These are phyloP conservation scores for Botrytis hyacinthi DNA, from an alignment of 2,329 filamentous ascomycete genomes.

Conservation along the genomic window DNA sequence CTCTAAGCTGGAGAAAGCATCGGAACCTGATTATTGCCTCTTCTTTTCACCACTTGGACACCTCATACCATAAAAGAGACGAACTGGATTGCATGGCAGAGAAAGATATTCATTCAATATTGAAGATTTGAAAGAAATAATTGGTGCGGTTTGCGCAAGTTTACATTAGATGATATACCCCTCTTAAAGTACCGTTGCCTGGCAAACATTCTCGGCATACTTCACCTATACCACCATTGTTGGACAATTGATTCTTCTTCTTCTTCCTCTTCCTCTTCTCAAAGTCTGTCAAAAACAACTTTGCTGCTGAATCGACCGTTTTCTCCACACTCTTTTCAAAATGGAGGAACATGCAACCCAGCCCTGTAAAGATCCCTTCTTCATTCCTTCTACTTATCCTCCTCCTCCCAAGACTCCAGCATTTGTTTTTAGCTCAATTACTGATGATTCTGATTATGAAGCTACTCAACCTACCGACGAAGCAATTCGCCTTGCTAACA, in stretches of 20 bases:
- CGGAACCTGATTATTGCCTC: constrained; percentile 1
- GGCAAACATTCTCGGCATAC: constrained; percentile 2
- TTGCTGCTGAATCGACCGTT: constrained; percentile 19
- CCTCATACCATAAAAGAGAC: neutral
- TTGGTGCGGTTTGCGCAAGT: neutral
- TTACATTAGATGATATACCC: neutral
- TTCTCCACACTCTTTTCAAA: constrained; percentile 25
- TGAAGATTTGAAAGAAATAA: neutral
- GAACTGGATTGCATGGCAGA: neutral
- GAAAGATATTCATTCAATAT: neutral
- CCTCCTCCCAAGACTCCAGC: neutral
- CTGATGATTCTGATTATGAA: constrained; percentile 37
- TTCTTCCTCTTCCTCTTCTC: constrained; percentile 13
- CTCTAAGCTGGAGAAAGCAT: neutral
- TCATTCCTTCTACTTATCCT: constrained; percentile 13
- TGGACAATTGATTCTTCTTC: constrained; percentile 12
- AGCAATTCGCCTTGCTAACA: constrained; percentile 73
- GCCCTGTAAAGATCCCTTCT: constrained; percentile 31
- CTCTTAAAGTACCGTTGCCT: constrained; percentile 23
- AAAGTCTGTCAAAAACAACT: constrained; percentile 14
- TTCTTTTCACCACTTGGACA: neutral
- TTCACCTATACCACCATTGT: constrained; percentile 13
- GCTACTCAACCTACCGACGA: constrained; percentile 80
- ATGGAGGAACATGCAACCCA: constrained; percentile 37
- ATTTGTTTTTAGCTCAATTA: constrained; percentile 6